Conservation (phyloP, 202 grass and related monocot species). For the Panicum virgatum region DNA sequence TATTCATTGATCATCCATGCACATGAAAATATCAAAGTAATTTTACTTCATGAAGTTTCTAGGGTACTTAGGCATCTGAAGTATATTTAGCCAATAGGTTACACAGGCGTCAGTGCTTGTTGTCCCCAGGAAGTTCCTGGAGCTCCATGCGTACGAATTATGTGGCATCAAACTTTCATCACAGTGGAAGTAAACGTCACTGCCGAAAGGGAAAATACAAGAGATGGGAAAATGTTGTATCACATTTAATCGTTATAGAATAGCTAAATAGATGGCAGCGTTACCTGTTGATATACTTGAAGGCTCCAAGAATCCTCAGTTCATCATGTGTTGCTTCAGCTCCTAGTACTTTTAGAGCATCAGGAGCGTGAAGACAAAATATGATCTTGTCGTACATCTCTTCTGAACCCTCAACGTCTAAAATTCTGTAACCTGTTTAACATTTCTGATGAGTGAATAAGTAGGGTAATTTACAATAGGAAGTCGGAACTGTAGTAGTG, state of each 20-base stretch:
- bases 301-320: constrained; percentile 55
- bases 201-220: not conserved
- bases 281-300: constrained; percentile 63
- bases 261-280: not conserved
- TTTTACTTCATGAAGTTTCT: not conserved
- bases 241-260: not conserved
- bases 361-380: constrained; percentile 54
- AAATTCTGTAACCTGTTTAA: not conserved
- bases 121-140: constrained; percentile 76
- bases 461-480: not conserved
- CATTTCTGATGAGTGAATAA: not conserved
- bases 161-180: constrained; percentile 74
- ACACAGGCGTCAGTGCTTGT: not conserved
- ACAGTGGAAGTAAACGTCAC: constrained; percentile 71
- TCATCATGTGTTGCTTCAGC: constrained; percentile 65
- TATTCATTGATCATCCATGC: not conserved
- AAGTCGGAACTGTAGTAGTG: not conserved
- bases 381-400: constrained; percentile 60
- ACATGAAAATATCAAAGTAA: not conserved
- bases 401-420: constrained; percentile 28
- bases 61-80: not conserved
- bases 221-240: constrained; percentile 1
- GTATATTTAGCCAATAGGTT: not conserved
- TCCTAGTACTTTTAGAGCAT: constrained; percentile 70
- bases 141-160: constrained; percentile 69